Conservation (phyloP, 2,329 filamentous ascomycete species). For the Helotiales sp. region DNA sequence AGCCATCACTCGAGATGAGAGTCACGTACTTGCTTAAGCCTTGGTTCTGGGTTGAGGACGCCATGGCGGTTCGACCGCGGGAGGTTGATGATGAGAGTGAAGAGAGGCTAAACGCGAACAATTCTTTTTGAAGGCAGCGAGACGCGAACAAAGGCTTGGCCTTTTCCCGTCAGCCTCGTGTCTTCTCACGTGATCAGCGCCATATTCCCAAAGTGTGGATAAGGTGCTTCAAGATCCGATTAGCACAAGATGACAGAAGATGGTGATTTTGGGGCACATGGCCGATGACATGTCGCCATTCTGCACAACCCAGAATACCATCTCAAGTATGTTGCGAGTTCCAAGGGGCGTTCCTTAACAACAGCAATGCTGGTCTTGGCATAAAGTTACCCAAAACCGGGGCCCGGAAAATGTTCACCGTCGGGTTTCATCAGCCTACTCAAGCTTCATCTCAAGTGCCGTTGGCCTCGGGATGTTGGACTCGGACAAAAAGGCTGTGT, state of each 20-base stretch:
- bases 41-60: constrained; percentile 10
- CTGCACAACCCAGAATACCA: neutral
- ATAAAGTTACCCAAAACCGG: neutral
- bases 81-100: neutral
- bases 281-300: neutral
- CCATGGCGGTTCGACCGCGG: neutral
- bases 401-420: neutral
- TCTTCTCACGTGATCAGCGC: neutral
- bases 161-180: neutral
- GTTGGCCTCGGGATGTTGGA: neutral
- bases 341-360: neutral
- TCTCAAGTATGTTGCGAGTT: neutral
- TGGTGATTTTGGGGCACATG: neutral
- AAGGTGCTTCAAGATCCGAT: neutral
- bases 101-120: neutral
- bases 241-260: neutral
- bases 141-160: constrained; percentile 5
- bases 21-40: constrained; percentile 71
- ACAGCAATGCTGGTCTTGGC: neutral
- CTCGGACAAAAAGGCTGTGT: neutral
- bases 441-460: neutral
- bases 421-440: neutral
- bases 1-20: constrained; percentile 75
- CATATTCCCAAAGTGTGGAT: neutral
- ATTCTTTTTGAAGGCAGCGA: neutral